Evolutionary conservation across 192 early-diverging fungal species (phyloP).

Genomic region (Coemansia sp.): DNA sequence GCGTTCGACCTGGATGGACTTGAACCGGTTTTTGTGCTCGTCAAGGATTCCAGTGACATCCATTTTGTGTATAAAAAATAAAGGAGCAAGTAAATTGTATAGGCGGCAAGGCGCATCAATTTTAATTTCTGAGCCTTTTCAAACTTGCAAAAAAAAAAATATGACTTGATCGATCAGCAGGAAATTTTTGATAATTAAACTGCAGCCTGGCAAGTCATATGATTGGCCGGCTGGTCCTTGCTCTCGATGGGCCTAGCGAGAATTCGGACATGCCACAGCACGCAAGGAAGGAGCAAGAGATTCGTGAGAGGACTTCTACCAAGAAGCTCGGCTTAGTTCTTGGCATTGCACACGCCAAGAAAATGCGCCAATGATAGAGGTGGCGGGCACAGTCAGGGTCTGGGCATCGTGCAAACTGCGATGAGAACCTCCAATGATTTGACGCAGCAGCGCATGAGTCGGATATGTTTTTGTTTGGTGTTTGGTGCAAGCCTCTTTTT

Average conservation of each 20-base stretch:
- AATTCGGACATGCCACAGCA: background rate
- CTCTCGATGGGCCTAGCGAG: background rate
- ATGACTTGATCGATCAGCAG: background rate
- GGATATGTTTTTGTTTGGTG: background rate
- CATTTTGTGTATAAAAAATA: conserved; percentile 38
- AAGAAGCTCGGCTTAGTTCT: background rate
- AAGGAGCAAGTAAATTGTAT: conserved; percentile 1
- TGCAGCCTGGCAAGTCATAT: background rate
- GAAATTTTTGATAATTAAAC: background rate
- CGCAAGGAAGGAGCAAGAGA: background rate
- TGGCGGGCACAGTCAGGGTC: background rate
- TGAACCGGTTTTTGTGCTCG: conserved; percentile 68
- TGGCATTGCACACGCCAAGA: background rate
- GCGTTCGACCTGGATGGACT: conserved; percentile 77
- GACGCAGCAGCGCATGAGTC: background rate
- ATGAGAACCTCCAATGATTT: background rate
- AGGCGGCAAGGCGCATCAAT: background rate
- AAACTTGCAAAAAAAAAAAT: conserved; percentile 1
- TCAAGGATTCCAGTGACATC: conserved; percentile 68
- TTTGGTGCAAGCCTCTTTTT: background rate
- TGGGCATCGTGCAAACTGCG: background rate
- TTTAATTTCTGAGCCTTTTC: background rate
- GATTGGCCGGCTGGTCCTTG: background rate
- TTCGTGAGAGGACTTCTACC: background rate
- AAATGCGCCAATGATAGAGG: background rate